Conservation (phyloP, 176 grass and related monocot genomes). For the Secale cereale region DNA sequence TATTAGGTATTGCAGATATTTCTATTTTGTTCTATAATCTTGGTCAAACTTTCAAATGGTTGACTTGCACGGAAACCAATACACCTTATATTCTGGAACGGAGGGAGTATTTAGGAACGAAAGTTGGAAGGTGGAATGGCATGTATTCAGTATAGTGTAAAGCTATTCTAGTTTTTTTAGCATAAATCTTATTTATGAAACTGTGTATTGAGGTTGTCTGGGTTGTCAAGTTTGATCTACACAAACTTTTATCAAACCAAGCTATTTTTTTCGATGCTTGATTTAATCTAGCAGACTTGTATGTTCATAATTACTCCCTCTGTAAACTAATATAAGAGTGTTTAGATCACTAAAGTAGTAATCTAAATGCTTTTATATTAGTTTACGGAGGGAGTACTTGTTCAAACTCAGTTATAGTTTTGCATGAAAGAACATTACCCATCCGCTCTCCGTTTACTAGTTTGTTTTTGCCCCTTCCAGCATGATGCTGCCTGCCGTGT, state of each 20-base stretch:
- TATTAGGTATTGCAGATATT: no score
- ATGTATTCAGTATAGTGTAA: not conserved
- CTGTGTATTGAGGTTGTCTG: not conserved
- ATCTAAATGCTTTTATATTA: no score
- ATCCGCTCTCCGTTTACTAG: conserved; percentile 9
- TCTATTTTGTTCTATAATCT: no score
- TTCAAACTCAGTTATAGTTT: not conserved
- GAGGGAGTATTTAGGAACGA: not conserved
- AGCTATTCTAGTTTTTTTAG: not conserved
- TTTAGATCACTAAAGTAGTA: no score
- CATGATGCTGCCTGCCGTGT: conserved; percentile 99
- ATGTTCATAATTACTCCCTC: conserved; percentile 9
- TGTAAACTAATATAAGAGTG: no score
- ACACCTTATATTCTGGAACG: no score
- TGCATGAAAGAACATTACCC: not conserved
- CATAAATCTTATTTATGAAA: not conserved
- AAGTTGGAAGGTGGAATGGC: not conserved
- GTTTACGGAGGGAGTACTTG: no score
- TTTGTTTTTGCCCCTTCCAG: conserved; percentile 38
- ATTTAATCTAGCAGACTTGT: not conserved
- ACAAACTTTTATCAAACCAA: not conserved
- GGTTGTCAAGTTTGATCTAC: not conserved
- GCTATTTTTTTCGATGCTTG: conserved; percentile 4
- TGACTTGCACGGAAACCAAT: no score
- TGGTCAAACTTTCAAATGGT: no score